Evolutionary conservation across 306 rosid genomes (phyloP).

Genomic region (Pyrus communis): DNA sequence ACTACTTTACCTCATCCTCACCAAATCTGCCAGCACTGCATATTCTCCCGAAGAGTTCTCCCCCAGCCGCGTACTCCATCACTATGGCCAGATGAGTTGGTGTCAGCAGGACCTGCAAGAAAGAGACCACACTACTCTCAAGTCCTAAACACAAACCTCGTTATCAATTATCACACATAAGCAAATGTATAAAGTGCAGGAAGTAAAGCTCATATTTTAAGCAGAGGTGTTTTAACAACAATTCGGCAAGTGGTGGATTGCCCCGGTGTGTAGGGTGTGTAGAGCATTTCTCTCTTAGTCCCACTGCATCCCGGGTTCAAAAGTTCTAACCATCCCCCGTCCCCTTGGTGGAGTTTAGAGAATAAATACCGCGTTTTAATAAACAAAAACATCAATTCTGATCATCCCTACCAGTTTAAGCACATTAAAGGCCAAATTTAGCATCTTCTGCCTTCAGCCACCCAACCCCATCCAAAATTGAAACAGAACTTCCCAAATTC

Average conservation of each 20-base stretch:
- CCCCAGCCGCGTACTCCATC: constrained; percentile 89
- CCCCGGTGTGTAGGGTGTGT: too few relatives aligned
- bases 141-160: neutral
- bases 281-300: too few relatives aligned
- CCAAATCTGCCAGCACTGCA: constrained; percentile 68
- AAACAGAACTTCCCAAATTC: neutral
- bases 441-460: neutral
- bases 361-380: neutral
- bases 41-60: constrained; percentile 75
- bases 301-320: neutral
- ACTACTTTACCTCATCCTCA: constrained; percentile 68
- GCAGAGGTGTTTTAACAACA: neutral
- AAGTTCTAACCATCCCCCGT: neutral
- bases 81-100: constrained; percentile 81
- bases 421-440: neutral
- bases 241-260: too few relatives aligned
- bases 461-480: neutral
- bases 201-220: neutral
- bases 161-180: neutral
- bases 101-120: constrained; percentile 59
- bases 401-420: neutral
- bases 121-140: constrained; percentile 12
- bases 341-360: neutral
- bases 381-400: neutral
- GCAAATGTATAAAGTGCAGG: neutral